Percentiles rank a stretch among this genome's conserved stretches.
phyloP scores from a whole-genome alignment of 768 basidiomycete genomes.

The Austroboletus festivus region DNA sequence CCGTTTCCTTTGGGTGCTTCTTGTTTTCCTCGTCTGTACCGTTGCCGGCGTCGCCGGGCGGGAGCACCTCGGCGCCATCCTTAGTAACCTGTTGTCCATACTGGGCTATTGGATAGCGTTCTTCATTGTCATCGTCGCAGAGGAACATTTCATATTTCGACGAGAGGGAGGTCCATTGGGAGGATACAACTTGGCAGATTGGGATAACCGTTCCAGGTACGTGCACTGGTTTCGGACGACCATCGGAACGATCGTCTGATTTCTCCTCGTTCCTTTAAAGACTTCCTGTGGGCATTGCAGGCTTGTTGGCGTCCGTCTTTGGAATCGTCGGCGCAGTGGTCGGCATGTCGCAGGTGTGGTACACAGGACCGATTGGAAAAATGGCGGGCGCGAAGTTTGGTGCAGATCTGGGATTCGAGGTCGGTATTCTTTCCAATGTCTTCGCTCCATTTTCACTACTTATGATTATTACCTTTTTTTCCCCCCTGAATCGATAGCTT shows the following conservation, averaged over 20 bases:
- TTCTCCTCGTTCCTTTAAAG: conserved; percentile 12
- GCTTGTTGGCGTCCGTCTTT: conserved; percentile 43
- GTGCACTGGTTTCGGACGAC: conserved; percentile 4
- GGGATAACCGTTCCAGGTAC: conserved; percentile 40
- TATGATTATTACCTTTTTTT: too few species aligned
- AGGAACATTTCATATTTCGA: conserved; percentile 49
- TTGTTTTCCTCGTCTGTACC: conserved; percentile 39
- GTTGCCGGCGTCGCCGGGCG: conserved; percentile 41
- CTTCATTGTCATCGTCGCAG: conserved; percentile 43
- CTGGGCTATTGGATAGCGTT: conserved; percentile 48
- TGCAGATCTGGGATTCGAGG: conserved; percentile 56
- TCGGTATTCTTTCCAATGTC: conserved; percentile 7
- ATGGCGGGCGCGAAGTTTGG: conserved; percentile 41
- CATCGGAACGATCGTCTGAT: not conserved
- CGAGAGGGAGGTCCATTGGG: conserved; percentile 37
- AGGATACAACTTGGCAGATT: conserved; percentile 51
- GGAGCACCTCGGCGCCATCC: conserved; percentile 42
- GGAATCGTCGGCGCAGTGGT: conserved; percentile 49
- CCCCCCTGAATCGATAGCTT: conserved; percentile 25
- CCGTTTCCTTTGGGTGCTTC: conserved; percentile 44
- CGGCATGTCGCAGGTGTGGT: conserved; percentile 54
- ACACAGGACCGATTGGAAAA: conserved; percentile 46
- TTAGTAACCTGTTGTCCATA: conserved; percentile 43
- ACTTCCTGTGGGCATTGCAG: conserved; percentile 48
- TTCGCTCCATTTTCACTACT: too few species aligned